A percentile compares a stretch with the other conserved stretches of the same genome.
Conservation (phyloP, 345 rosid species). For the Acer yangbiense region DNA sequence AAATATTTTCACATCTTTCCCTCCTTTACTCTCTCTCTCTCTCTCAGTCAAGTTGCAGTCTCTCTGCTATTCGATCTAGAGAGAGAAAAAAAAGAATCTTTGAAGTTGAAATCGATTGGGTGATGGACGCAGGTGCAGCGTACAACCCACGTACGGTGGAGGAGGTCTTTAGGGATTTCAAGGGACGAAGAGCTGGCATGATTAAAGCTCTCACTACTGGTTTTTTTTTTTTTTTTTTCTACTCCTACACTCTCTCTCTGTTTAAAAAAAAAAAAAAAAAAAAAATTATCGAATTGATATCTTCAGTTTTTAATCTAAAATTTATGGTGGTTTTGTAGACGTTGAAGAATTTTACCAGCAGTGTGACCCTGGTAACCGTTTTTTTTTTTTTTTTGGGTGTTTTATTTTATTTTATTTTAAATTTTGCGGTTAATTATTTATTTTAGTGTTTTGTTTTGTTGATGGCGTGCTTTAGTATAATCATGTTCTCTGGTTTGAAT, state of each 20-base stretch:
- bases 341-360: slow-evolving; percentile 68
- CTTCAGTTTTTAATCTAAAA: neutral
- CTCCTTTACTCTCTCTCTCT: slow-evolving; percentile 26
- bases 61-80: neutral
- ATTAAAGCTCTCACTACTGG: slow-evolving; percentile 75
- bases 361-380: slow-evolving; percentile 73
- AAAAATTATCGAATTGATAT: neutral
- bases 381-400: neutral
- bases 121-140: slow-evolving; percentile 55
- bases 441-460: neutral
- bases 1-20: slow-evolving; percentile 32
- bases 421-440: neutral
- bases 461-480: neutral
- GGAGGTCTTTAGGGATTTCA: slow-evolving; percentile 70
- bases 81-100: neutral
- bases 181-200: slow-evolving; percentile 72
- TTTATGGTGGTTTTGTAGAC: slow-evolving; percentile 41
- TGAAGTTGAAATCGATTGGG: neutral
- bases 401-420: neutral
- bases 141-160: slow-evolving; percentile 78
- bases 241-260: neutral
- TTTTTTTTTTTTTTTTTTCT: neutral
- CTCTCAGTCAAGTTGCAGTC: slow-evolving; percentile 6
- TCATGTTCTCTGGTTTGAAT: neutral
- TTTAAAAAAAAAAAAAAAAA: too few species aligned